These are phyloP conservation scores for Mollisia scopiformis DNA, from an alignment of 2,329 filamentous ascomycete genomes.

Conservation along the genomic window DNA sequence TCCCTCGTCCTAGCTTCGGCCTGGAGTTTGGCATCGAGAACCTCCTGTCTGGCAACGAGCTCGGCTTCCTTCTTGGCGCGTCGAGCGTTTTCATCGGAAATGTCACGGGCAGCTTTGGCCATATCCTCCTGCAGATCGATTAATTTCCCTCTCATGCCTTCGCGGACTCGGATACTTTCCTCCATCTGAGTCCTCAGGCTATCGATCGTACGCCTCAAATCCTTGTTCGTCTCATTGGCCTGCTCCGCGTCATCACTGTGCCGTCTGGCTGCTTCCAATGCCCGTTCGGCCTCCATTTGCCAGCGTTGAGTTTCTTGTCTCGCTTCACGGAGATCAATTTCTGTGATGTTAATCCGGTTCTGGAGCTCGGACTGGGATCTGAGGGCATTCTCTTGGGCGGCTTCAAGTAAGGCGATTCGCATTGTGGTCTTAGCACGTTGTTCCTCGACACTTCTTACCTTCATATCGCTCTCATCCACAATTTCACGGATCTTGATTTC, in stretches of 20 bases:
- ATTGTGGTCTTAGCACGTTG: constrained; percentile 56
- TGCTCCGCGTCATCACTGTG: constrained; percentile 62
- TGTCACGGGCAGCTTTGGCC: constrained; percentile 74
- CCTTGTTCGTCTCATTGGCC: constrained; percentile 66
- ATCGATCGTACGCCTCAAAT: constrained; percentile 73
- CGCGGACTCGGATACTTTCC: constrained; percentile 82
- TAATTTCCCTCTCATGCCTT: constrained; percentile 83
- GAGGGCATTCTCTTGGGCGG: constrained; percentile 62
- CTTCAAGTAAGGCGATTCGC: constrained; percentile 68
- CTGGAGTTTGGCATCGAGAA: constrained; percentile 76
- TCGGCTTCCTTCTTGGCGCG: constrained; percentile 81
- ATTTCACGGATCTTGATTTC: constrained; percentile 68
- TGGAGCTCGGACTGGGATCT: constrained; percentile 58
- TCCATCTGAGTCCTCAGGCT: constrained; percentile 78
- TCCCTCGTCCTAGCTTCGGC: constrained; percentile 73
- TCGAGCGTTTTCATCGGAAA: constrained; percentile 79
- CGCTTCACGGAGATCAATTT: constrained; percentile 57
- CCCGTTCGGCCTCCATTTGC: constrained; percentile 63
- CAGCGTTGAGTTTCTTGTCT: constrained; percentile 62
- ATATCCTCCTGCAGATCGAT: constrained; percentile 87
- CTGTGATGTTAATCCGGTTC: constrained; percentile 55
- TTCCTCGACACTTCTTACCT: constrained; percentile 63
- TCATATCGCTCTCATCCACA: constrained; percentile 70
- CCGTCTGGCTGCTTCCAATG: constrained; percentile 65
- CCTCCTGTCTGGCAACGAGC: constrained; percentile 76